Evolutionary conservation across 345 rosid genomes (phyloP).

Genomic region (Sonneratia caseolaris): DNA sequence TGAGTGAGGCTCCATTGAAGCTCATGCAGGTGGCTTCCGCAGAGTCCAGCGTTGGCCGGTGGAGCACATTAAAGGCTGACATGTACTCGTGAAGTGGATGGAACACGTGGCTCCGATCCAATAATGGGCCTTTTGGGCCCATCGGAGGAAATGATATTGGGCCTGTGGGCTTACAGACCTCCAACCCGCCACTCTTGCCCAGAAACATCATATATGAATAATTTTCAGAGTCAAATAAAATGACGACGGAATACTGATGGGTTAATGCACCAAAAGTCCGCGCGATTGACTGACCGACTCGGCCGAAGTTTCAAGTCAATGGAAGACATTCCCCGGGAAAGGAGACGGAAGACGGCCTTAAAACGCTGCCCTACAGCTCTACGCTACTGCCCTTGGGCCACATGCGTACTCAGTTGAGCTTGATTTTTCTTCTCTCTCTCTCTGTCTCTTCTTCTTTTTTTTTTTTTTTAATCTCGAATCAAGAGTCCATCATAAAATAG

Average conservation of each 20-base stretch:
- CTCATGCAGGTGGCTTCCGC: constrained; percentile 28
- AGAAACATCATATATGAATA: no score
- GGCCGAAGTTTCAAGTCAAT: neutral
- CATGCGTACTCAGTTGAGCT: no score
- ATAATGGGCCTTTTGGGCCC: no score
- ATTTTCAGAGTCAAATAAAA: neutral
- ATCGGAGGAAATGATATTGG: neutral
- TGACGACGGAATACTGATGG: neutral
- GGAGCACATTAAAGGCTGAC: no score
- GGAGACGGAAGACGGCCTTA: no score
- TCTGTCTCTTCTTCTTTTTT: no score
- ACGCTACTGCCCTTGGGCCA: neutral
- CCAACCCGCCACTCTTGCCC: no score
- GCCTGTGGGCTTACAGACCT: neutral
- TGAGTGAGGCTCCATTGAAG: constrained; percentile 28
- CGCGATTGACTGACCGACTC: neutral
- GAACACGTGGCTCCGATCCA: no score
- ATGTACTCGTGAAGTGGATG: no score
- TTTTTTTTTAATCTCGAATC: no score
- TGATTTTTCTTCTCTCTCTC: no score
- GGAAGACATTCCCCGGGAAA: neutral
- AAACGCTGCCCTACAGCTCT: neutral
- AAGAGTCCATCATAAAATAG: no score
- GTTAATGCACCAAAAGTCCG: neutral
- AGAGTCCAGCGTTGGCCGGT: neutral